Evolutionary conservation across 2,329 filamentous ascomycete species (phyloP).

Genomic region (Pestalotiopsis sp.): DNA sequence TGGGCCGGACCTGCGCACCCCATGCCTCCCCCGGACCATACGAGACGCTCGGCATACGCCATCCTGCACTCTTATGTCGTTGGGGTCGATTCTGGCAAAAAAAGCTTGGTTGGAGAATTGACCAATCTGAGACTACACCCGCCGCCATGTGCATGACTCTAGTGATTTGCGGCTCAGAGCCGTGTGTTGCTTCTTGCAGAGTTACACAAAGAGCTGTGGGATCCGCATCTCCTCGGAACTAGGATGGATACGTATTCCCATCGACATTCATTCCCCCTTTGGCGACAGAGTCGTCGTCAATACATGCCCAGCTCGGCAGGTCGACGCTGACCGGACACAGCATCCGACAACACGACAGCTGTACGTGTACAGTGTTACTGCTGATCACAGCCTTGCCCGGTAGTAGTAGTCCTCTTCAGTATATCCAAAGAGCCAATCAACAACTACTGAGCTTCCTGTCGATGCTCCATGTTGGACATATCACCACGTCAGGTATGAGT

Average conservation of each 20-base stretch:
- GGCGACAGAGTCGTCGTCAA: not conserved
- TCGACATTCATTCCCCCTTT: not conserved
- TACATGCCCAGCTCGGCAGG: not conserved
- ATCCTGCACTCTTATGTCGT: not conserved
- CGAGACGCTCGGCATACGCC: constrained; percentile 8
- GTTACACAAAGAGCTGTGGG: constrained; percentile 1
- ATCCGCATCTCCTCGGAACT: constrained; percentile 10
- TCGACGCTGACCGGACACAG: not conserved
- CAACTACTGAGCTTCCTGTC: not conserved
- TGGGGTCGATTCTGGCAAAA: not conserved
- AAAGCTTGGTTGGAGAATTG: not conserved
- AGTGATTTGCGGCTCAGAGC: constrained; percentile 4
- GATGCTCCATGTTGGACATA: not conserved
- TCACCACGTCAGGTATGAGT: not conserved
- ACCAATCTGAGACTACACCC: not conserved
- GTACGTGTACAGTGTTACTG: not conserved
- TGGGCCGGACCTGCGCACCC: not conserved
- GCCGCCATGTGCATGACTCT: not conserved
- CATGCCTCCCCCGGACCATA: not conserved
- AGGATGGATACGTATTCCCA: not conserved
- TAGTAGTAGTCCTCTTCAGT: not conserved
- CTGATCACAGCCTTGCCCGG: not conserved
- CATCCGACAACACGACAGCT: not conserved
- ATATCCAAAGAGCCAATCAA: not conserved
- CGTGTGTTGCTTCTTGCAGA: not conserved